Base-by-base conservation (phyloP, 2,329 filamentous ascomycete species). In the Gnomoniopsis smithogilvyi region DNA sequence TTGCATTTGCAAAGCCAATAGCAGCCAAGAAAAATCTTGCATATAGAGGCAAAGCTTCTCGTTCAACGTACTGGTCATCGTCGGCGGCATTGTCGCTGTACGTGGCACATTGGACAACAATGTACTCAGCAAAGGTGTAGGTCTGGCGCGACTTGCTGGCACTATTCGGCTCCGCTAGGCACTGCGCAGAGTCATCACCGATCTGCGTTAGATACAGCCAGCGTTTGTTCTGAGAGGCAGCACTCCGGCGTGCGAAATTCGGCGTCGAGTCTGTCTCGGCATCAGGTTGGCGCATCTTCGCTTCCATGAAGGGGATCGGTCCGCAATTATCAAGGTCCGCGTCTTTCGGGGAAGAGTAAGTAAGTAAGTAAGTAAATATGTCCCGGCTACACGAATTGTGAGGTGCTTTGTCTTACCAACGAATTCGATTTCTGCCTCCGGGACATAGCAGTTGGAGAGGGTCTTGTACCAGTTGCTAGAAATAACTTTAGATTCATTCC, bases 161-260 rank as follows among this genome's bases (percentile, higher is more conserved):
- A 50, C 57, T 60, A 51, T 46, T 52, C 0, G 60, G 50, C 15
- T 54, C 45, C 6, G 56, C 36, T 22, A 55, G 47, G 53, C 60
- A 62, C 19, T 45, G 8, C 19, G 53, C 57, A 7, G 19, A 21
- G 38, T 60, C 53, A 2, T 45, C 53, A 24, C 57, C 57, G 3
- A 62, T 54, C 50, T 43, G 53, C 1, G 60, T 62, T 2, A 56
- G 43, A 36, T 62, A 62, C 45, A 62, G 54, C 60, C 60, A 62
- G 19, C 60, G 56, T 38, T 57, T 59, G 22, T 19, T 17, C 12
- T 7, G 30, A 3, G 33, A 14, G 12, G 17, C 17, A 21, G 24
- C 36, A 30, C 3, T 22, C n/a, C 38, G 21, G 36, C 24, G 49
- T n/a, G 26, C 33, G 19, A 47, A 30, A 17, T 22, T 22, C 3